A percentile compares a stretch with the other conserved stretches of the same genome.
Evolutionary conservation across 176 grass and related monocot genomes (phyloP).

Genomic region (Typha latifolia): DNA sequence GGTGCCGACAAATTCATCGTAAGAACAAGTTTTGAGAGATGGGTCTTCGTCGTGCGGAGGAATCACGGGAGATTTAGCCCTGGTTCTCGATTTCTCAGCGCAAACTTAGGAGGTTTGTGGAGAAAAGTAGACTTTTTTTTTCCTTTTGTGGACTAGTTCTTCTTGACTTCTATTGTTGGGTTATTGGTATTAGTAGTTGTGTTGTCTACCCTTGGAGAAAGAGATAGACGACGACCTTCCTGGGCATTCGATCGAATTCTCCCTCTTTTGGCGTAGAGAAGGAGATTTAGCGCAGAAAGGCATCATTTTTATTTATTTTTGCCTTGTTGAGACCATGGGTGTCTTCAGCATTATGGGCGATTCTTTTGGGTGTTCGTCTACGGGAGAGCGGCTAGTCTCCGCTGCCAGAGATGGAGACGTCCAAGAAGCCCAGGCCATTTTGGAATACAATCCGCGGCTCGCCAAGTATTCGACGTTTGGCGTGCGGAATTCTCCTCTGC

Average conservation of each 20-base stretch:
- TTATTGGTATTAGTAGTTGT: conserved; percentile 31
- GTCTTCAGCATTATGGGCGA: conserved; percentile 70
- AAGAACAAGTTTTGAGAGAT: conserved; percentile 25
- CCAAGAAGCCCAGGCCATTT: conserved; percentile 75
- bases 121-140: conserved; percentile 15
- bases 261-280: conserved; percentile 16
- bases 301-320: not conserved
- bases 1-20: not conserved
- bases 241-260: conserved; percentile 18
- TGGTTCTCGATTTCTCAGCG: not conserved
- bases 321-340: conserved; percentile 43
- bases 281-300: conserved; percentile 5
- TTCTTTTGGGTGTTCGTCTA: conserved; percentile 81
- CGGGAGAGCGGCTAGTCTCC: conserved; percentile 64
- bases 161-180: conserved; percentile 21
- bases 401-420: conserved; percentile 90
- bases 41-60: not conserved
- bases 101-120: not conserved
- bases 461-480: conserved; percentile 75
- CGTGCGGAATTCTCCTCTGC: conserved; percentile 78
- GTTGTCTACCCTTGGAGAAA: conserved; percentile 15
- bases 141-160: conserved; percentile 23
- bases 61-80: conserved; percentile 7
- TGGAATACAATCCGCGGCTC: conserved; percentile 86
- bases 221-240: conserved; percentile 18